These are phyloP conservation scores for Metarhizium guizhouense DNA, from an alignment of 2,329 filamentous ascomycete genomes.

Conservation along the genomic window DNA sequence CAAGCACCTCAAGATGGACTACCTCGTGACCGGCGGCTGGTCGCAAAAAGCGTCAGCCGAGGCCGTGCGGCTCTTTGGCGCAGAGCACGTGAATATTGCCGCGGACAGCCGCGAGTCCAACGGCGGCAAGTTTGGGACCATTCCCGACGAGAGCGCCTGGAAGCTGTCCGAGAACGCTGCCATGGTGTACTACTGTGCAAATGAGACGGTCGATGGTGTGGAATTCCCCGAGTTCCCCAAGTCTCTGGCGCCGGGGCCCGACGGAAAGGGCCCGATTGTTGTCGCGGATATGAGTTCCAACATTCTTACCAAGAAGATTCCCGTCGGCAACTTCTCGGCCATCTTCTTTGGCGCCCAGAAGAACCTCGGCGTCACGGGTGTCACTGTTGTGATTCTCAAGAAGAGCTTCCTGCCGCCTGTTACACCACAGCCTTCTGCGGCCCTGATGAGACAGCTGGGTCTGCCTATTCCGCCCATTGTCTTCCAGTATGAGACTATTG, in stretches of 20 bases:
- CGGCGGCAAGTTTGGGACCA: constrained; percentile 76
- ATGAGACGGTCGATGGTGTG: constrained; percentile 90
- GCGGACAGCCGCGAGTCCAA: constrained; percentile 58
- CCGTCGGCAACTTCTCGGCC: constrained; percentile 68
- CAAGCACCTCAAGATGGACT: constrained; percentile 72
- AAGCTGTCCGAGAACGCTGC: constrained; percentile 59
- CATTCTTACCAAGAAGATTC: constrained; percentile 73
- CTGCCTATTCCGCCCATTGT: constrained; percentile 74
- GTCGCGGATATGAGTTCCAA: constrained; percentile 93
- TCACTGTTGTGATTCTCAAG: constrained; percentile 78
- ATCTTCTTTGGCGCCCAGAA: constrained; percentile 95
- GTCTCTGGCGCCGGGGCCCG: constrained; percentile 44
- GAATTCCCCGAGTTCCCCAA: constrained; percentile 74
- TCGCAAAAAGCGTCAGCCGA: constrained; percentile 84
- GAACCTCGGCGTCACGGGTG: constrained; percentile 79
- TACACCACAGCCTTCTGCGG: constrained; percentile 54
- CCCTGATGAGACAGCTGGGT: constrained; percentile 63
- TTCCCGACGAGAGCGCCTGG: constrained; percentile 71
- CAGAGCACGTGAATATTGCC: constrained; percentile 72
- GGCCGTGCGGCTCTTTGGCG: constrained; percentile 65
- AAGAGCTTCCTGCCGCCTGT: constrained; percentile 68
- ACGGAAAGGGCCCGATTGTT: constrained; percentile 63
- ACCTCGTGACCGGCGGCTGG: constrained; percentile 78
- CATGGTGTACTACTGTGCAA: constrained; percentile 84
- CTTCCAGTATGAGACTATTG: constrained; percentile 73